Conservation (phyloP, 75 land plant species). For the Cryptomeria japonica region DNA sequence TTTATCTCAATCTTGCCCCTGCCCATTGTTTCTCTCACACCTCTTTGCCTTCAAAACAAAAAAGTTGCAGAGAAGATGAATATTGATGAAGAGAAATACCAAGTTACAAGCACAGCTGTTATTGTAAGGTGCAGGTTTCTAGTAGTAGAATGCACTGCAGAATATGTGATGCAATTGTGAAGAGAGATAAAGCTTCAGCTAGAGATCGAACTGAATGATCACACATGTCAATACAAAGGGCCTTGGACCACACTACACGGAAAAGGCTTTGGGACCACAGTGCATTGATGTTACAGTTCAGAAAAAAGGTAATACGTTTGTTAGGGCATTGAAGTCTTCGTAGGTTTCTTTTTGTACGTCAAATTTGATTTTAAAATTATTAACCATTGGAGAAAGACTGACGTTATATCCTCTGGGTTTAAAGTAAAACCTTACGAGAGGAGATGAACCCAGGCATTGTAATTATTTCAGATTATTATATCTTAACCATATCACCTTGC, state of each 20-base stretch:
- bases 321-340: background rate
- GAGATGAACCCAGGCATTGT: no score
- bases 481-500: no score
- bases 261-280: background rate
- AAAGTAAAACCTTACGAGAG: no score
- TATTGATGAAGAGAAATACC: background rate
- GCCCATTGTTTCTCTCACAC: background rate
- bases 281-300: background rate
- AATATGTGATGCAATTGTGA: background rate
- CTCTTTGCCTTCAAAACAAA: background rate
- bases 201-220: background rate
- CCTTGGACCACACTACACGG: background rate
- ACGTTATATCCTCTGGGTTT: no score
- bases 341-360: background rate
- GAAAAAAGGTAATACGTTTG: background rate
- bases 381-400: no score
- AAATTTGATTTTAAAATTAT: background rate
- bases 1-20: conserved; percentile 25
- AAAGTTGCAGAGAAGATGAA: background rate
- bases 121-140: background rate
- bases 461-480: no score
- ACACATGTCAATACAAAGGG: background rate
- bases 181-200: background rate
- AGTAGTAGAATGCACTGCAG: background rate
- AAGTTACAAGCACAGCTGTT: background rate